Base-by-base conservation (phyloP, 257 asterid genomes). In the Perilla frutescens region DNA sequence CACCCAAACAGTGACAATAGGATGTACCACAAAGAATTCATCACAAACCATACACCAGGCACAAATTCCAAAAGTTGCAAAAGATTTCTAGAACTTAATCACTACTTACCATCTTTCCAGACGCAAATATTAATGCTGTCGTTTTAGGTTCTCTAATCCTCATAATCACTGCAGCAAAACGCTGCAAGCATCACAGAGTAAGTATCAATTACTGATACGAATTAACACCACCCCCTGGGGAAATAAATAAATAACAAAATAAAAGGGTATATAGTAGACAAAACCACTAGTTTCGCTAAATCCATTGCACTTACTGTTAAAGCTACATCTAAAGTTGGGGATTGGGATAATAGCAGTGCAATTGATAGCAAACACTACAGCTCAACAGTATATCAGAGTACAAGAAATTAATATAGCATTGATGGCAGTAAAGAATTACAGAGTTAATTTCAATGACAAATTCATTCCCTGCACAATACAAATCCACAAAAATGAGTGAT, bases 141-240 rank as follows among this genome's bases (percentile, higher is more conserved):
- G 96, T 85, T 69, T 87, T 89, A 34, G 92, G 96, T 76, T 89
- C 96, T 58, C 96, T 81, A 49, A 89, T 89, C 81, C 96, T 81
- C 96, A 89, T 85, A 79, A 89, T 89, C 81, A 89, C 96, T 0
- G 96, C 92, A 76, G 96, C 91, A 74, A 89, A 89, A 89, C 91
- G 91, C 96, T 89, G 86, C 13, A 84, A 80, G 32, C 62, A 77
- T 41, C 6, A 59, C 15, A 69, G 31, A 54, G 41, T 47, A 51
- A 74, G 83, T 66, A 66, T 69, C 48, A 55, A 71, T 26, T 62
- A 6, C 10, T 9, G 9, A 45, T 36, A 1, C n/a, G 51, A 72
- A 15, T 32, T 31, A 66, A 59, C 57, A 49, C 37, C 37, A 20
- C 1, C 5, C 8, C 36, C 34, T 4, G 1, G 41, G 8, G 7